These are phyloP conservation scores for Metschnikowia picachoensis DNA, from an alignment of 805 yeast genomes.

Conservation along the genomic window DNA sequence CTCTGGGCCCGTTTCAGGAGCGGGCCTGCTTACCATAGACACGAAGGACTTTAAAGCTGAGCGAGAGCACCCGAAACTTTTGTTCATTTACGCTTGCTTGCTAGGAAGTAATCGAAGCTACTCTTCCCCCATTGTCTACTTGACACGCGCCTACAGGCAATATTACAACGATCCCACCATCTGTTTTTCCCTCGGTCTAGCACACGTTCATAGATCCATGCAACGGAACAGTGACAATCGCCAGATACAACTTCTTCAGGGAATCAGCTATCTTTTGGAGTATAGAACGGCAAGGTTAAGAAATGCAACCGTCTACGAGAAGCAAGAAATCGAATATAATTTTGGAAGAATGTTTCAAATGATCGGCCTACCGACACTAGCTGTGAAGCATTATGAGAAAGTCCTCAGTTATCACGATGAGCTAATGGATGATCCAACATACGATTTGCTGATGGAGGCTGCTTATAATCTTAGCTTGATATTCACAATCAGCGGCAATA, in stretches of 20 bases:
- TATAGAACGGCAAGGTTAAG: constrained; percentile 54
- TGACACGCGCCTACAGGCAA: constrained; percentile 63
- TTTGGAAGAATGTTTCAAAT: constrained; percentile 82
- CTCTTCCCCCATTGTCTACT: constrained; percentile 75
- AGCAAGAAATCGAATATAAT: constrained; percentile 78
- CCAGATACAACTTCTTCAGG: constrained; percentile 85
- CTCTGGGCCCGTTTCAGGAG: constrained; percentile 58
- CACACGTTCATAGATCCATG: constrained; percentile 86
- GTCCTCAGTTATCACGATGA: constrained; percentile 48
- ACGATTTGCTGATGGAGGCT: constrained; percentile 68
- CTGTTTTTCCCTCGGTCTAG: constrained; percentile 67
- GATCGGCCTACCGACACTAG: constrained; percentile 71
- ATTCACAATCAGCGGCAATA: constrained; percentile 73
- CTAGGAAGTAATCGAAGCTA: constrained; percentile 80
- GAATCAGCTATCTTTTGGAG: constrained; percentile 71
- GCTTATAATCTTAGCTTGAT: constrained; percentile 81
- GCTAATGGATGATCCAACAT: constrained; percentile 39
- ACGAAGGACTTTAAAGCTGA: constrained; percentile 36
- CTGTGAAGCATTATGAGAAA: constrained; percentile 66
- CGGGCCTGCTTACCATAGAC: constrained; percentile 66
- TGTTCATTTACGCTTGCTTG: constrained; percentile 76
- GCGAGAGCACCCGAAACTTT: constrained; percentile 59
- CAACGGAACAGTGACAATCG: constrained; percentile 84
- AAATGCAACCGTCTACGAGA: constrained; percentile 42
- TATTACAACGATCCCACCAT: constrained; percentile 77